Conservation (phyloP, 805 yeast genomes). For the Candida cerambycidarum region DNA sequence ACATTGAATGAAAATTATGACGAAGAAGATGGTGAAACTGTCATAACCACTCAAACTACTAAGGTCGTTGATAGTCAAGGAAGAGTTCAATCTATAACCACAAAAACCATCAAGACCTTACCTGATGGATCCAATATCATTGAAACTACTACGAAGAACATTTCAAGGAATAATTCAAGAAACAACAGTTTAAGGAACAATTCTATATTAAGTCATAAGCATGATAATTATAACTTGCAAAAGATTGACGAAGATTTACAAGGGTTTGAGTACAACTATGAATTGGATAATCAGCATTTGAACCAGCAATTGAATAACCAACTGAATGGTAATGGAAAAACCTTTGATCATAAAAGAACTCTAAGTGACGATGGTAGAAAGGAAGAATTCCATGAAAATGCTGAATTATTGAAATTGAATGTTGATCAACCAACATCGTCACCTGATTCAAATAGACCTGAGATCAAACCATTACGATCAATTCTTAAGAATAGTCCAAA, state of each 20-base stretch:
- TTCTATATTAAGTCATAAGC: conserved; percentile 10
- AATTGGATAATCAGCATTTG: conserved; percentile 24
- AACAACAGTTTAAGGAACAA: conserved; percentile 7
- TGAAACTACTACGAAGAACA: conserved; percentile 43
- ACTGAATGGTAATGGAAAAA: no score
- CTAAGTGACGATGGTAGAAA: background rate
- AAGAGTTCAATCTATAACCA: conserved; percentile 39
- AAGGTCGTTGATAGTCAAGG: conserved; percentile 41
- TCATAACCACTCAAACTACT: conserved; percentile 43
- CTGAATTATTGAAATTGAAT: conserved; percentile 7
- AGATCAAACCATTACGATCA: conserved; percentile 29
- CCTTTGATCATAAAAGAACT: background rate
- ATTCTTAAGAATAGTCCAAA: conserved; percentile 27
- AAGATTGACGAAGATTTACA: conserved; percentile 45
- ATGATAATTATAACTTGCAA: conserved; percentile 23
- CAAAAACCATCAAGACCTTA: conserved; percentile 34
- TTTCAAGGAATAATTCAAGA: conserved; percentile 31
- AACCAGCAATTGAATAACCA: no score
- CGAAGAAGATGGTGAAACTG: conserved; percentile 21
- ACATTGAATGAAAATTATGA: conserved; percentile 6
- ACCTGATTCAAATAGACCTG: conserved; percentile 11
- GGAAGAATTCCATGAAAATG: conserved; percentile 3
- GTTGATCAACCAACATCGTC: conserved; percentile 6
- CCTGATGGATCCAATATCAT: conserved; percentile 45
- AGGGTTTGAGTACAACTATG: conserved; percentile 43